Evolutionary conservation across 1,284 basidiomycete genomes (phyloP), one percentile per base, ranked within the genome.

Genomic region (Salmacisia buchloeana): DNA sequence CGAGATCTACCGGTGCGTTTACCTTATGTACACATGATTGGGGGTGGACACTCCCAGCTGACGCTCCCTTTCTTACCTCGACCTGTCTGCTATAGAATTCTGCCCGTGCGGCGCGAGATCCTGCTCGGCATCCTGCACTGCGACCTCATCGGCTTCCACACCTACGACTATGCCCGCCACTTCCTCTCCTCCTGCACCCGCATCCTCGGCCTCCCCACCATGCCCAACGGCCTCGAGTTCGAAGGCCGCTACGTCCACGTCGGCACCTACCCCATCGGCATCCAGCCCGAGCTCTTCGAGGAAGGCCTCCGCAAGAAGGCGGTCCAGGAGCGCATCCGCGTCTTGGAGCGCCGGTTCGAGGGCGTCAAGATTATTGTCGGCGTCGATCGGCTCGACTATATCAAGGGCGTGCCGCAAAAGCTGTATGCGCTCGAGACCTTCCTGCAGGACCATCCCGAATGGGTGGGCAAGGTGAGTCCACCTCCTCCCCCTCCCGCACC

Each of bases 361-460:
- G 94, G 91, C 57, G 91, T 94, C 79, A 97, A 97, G 82, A 89
- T 98, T 78, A 97, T 98, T 78, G 92, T 98, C 65, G 96, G 94
- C 63, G 94, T 98, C 41, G 96, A 98, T 54, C 88, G 94, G 49
- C 85, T 98, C 59, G 96, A 98, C 81, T 98, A 98, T 82, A 98
- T 98, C 87, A 98, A 98, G 84, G 94, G 94, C 77, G 92, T 98
- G 31, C 94, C 94, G 2, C 94, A 98, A 81, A 98, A 98, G 81
- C 83, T 98, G 61, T 93, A 97, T 80, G 94, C 92, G 0, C 85
- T 98, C 63, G 96, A 98, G 80, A 87, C 94, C 43, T 98, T 98
- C 85, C 85, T 98, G 43, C 88, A 89, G 21, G 93, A 97, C 70
- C 94, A 98, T 80, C 96, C 96, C 0, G 94, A 98, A 81, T 98